Base-by-base conservation (phyloP, 176 grass and related monocot species). In the Tillandsia fasciculata region DNA sequence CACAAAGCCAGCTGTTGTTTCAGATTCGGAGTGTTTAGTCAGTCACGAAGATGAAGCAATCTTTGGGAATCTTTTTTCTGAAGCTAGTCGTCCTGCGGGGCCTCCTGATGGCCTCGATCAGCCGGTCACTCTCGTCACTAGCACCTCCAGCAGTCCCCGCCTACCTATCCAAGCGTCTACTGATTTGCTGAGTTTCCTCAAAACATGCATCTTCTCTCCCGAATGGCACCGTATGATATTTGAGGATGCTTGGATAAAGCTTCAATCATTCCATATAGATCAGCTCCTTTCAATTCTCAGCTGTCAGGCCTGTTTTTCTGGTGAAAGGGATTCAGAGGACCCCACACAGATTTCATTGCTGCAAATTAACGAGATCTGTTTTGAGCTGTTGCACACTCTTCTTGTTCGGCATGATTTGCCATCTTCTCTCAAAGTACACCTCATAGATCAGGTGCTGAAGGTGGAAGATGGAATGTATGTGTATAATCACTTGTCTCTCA, bases 11-110 rank as follows among this genome's bases (percentile, higher is more conserved):
- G 69, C 73, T 71, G 15, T 71, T 74, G 65, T 83, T 74, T 84
- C 86, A 75, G 93, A 97, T 74, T 78, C 78, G 65, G 93, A 97
- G 52, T 85, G 71, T 73, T 77, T 83, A 70, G 71, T 67, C 51
- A 87, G 79, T 69, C 93, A 92, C n/a, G 93, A 97, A 69, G 93
- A 97, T 73, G 93, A 97, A 52, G 93, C 89, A 64, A 83, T 92
- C 50, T 97, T 97, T 72, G 93, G 89, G 33, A 80, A 97, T 78
- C 86, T 97, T 67, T 97, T 97, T 87, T 71, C 89, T 66, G 89
- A 97, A 89, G 77, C 87, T 50, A 63, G 64, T 70, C 86, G 74
- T 14, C 79, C 89, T 33, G 66, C 76, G 26, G 86, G 83, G 72
- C 65, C 77, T 54, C 57, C 74, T 74, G 93, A 97, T 74, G 81